A percentile compares a stretch with the other conserved stretches of the same genome.
Evolutionary conservation across 352 stramenopile genomes (phyloP).

Genomic region (Globisporangium camurandrum): DNA sequence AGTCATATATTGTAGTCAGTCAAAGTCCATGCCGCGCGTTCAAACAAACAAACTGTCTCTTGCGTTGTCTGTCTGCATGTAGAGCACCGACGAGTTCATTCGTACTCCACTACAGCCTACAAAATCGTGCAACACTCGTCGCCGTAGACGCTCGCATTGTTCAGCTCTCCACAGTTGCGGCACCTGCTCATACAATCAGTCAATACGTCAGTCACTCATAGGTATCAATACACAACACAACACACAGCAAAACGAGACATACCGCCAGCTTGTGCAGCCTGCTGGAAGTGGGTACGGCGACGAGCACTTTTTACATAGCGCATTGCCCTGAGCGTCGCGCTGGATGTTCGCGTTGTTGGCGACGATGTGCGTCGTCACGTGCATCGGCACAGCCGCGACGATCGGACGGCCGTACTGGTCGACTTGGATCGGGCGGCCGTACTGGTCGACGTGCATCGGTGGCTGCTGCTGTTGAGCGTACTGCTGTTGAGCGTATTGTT

Average conservation of each 20-base stretch:
- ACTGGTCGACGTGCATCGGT: constrained; percentile 9
- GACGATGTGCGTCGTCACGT: constrained; percentile 11
- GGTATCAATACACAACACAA: background rate
- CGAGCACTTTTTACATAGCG: constrained; percentile 68
- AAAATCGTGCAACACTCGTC: constrained; percentile 64
- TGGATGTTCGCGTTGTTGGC: constrained; percentile 22
- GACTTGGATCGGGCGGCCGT: constrained; percentile 5
- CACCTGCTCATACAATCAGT: constrained; percentile 23
- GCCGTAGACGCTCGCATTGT: constrained; percentile 73
- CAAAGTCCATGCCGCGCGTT: background rate
- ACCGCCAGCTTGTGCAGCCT: constrained; percentile 64
- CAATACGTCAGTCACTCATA: background rate
- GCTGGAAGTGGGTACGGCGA: constrained; percentile 59
- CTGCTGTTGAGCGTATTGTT: too few species aligned
- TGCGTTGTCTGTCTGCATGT: background rate
- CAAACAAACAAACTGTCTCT: too few species aligned
- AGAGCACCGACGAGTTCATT: too few species aligned
- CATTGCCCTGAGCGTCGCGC: constrained; percentile 53
- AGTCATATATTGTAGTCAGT: too few species aligned
- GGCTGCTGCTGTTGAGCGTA: background rate
- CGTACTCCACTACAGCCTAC: too few species aligned
- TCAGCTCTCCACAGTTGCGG: constrained; percentile 61
- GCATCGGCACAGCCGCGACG: constrained; percentile 11
- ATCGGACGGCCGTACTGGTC: constrained; percentile 4
- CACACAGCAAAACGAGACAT: constrained; percentile 6